phyloP scores from a whole-genome alignment of 495 filamentous ascomycete species.

The Glutinoglossum americanum region DNA sequence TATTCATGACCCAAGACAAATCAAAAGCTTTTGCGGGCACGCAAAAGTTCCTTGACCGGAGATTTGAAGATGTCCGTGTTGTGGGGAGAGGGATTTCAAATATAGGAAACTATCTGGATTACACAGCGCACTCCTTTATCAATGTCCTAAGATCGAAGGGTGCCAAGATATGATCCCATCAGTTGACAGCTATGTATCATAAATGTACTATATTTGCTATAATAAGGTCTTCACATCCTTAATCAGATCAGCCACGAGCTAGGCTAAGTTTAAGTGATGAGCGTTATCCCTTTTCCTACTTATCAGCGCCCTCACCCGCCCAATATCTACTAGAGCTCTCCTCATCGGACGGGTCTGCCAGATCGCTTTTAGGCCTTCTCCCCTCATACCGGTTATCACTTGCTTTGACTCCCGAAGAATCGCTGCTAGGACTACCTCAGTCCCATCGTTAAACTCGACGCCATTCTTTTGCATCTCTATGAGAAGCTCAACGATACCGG shows the following conservation, averaged over 20 bases:
- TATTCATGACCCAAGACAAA: constrained; percentile 80
- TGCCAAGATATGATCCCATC: constrained; percentile 25
- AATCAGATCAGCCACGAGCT: neutral
- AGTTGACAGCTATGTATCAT: neutral
- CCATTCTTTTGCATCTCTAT: constrained; percentile 59
- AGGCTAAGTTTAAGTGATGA: neutral
- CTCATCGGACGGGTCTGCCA: neutral
- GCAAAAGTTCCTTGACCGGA: constrained; percentile 51
- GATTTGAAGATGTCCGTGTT: constrained; percentile 44
- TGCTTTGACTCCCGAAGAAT: neutral
- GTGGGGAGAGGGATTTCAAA: constrained; percentile 36
- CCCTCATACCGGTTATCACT: neutral
- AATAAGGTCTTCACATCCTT: neutral
- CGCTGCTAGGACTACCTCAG: constrained; percentile 24
- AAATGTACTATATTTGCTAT: neutral
- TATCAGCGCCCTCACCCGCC: neutral
- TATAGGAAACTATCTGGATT: constrained; percentile 53
- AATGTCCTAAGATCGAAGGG: constrained; percentile 46
- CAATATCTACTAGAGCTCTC: neutral
- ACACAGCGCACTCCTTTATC: constrained; percentile 40
- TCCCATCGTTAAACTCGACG: constrained; percentile 36
- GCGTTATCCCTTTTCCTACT: neutral
- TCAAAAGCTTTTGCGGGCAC: constrained; percentile 48
- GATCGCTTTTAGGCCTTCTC: neutral
- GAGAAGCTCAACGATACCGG: constrained; percentile 37